Evolutionary conservation across 306 rosid species (phyloP).

Genomic region (Vachellia pachyceras): DNA sequence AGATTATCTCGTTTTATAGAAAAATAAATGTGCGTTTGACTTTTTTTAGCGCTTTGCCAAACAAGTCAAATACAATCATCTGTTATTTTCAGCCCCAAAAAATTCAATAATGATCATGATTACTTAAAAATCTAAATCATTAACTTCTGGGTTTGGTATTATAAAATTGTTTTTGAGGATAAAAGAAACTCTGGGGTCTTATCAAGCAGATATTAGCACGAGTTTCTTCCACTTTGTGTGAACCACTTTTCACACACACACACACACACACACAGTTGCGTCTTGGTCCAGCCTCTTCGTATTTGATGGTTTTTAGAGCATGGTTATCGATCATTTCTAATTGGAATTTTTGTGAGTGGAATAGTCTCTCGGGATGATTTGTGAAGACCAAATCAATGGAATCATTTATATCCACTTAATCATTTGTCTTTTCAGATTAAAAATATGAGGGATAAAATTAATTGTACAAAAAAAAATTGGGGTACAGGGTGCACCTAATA

Average conservation of each 20-base stretch:
- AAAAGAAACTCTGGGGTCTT: conserved; percentile 34
- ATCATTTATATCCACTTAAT: neutral
- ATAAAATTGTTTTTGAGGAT: conserved; percentile 36
- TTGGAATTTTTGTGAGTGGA: neutral
- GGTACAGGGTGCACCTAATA: too few relatives aligned
- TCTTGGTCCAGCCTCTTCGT: conserved; percentile 33
- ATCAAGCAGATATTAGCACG: conserved; percentile 30
- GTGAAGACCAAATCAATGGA: neutral
- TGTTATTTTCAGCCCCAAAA: conserved; percentile 20
- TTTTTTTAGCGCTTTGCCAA: too few relatives aligned
- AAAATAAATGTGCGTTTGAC: too few relatives aligned
- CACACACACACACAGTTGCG: neutral
- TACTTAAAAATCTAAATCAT: conserved; percentile 20
- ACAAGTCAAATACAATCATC: neutral
- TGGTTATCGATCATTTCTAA: neutral
- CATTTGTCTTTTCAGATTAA: neutral
- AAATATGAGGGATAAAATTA: too few relatives aligned
- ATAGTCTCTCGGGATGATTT: neutral
- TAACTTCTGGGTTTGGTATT: conserved; percentile 29
- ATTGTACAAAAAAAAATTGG: too few relatives aligned
- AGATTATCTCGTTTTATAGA: too few relatives aligned
- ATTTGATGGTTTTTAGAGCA: conserved; percentile 1
- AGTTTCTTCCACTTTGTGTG: conserved; percentile 27
- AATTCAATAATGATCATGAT: conserved; percentile 11
- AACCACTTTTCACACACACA: too few relatives aligned